Evolutionary conservation across 305 asterid genomes (phyloP).

Genomic region (Fraxinus floribunda): DNA sequence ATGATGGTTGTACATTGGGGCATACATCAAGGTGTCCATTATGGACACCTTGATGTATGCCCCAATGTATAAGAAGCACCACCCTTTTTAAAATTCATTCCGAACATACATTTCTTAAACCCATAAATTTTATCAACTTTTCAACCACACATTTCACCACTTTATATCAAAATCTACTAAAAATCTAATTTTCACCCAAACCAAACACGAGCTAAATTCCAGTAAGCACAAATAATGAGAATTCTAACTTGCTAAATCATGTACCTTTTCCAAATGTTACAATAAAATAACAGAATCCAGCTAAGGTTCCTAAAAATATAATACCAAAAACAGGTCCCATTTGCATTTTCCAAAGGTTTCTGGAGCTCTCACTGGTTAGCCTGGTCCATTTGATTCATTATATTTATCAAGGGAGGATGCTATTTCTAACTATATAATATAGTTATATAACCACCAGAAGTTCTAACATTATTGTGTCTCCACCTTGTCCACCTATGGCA

Average conservation of each 20-base stretch:
- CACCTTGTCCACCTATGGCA: constrained; percentile 10
- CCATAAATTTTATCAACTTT: background rate
- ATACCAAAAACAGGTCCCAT: background rate
- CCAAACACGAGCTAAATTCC: background rate
- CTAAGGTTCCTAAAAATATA: background rate
- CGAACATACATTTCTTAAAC: background rate
- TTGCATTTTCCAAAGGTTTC: background rate
- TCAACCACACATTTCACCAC: background rate
- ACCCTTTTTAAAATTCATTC: too few species aligned
- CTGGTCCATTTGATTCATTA: constrained; percentile 12
- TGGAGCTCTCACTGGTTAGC: background rate
- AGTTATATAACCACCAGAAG: constrained; percentile 6
- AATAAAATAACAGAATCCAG: background rate
- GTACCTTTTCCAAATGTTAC: background rate
- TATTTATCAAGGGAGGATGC: constrained; percentile 13
- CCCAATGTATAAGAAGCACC: too few species aligned
- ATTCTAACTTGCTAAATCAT: background rate
- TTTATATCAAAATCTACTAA: background rate
- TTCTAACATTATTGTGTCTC: constrained; percentile 17
- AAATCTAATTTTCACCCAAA: too few species aligned
- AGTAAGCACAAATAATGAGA: background rate
- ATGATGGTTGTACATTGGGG: too few species aligned
- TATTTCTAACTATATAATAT: constrained; percentile 6
- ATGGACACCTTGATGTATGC: too few species aligned
- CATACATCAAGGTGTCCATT: too few species aligned